Evolutionary conservation across 2,329 filamentous ascomycete genomes (phyloP).

Genomic region (Talaromyces sp.): DNA sequence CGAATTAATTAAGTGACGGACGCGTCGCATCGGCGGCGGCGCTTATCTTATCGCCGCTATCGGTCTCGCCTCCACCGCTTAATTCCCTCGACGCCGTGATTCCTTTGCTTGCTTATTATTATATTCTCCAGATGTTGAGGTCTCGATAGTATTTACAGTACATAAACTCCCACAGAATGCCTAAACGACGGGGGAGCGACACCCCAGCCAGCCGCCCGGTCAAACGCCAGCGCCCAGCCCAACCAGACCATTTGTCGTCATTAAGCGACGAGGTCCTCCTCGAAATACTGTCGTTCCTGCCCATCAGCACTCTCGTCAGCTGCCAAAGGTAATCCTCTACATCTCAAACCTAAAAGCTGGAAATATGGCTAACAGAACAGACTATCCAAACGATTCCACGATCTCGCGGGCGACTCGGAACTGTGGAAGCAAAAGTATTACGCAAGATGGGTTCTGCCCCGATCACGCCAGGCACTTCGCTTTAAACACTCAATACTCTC

Average conservation of each 20-base stretch:
- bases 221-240: slow-evolving; percentile 40
- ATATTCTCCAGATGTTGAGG: background rate
- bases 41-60: slow-evolving; percentile 10
- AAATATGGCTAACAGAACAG: slow-evolving; percentile 13
- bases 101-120: background rate
- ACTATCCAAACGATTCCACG: slow-evolving; percentile 66
- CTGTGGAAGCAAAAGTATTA: slow-evolving; percentile 91
- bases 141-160: background rate
- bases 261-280: slow-evolving; percentile 86
- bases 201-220: slow-evolving; percentile 18
- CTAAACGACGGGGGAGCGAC: slow-evolving; percentile 25
- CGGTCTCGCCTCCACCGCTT: background rate
- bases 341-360: background rate
- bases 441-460: slow-evolving; percentile 75
- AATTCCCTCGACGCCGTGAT: background rate
- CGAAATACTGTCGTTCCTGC: slow-evolving; percentile 74
- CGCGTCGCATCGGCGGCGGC: slow-evolving; percentile 1
- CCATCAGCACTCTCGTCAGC: slow-evolving; percentile 61
- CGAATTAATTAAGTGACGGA: background rate
- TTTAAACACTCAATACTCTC: slow-evolving; percentile 43
- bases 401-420: slow-evolving; percentile 73
- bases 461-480: slow-evolving; percentile 70
- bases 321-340: slow-evolving; percentile 50
- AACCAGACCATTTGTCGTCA: slow-evolving; percentile 59
- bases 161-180: slow-evolving; percentile 18